Conservation (phyloP, 2,329 filamentous ascomycete genomes). For the Aspergillus piperis region DNA sequence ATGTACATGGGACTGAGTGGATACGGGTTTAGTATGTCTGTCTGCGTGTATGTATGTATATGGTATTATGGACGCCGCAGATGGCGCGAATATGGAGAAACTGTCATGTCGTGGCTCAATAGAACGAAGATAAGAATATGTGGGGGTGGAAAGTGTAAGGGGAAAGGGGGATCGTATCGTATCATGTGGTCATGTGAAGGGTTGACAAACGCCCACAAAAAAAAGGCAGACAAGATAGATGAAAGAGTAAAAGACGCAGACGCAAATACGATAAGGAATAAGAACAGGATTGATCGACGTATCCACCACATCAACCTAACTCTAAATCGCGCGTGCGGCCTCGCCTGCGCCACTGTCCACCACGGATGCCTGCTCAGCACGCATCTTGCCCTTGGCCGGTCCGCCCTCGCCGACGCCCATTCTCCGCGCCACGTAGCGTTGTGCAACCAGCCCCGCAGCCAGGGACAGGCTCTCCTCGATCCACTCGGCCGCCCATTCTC, state of each 20-base stretch:
- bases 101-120: neutral
- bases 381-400: constrained; percentile 57
- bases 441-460: constrained; percentile 80
- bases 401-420: constrained; percentile 94
- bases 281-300: constrained; percentile 13
- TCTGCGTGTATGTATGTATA: neutral
- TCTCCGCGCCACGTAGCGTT: constrained; percentile 88
- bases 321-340: constrained; percentile 56
- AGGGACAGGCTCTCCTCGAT: constrained; percentile 82
- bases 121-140: neutral
- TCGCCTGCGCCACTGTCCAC: constrained; percentile 62
- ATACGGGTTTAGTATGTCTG: no score
- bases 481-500: constrained; percentile 98
- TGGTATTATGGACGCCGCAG: neutral
- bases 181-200: constrained; percentile 15
- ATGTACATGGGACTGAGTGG: neutral
- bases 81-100: neutral
- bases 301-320: neutral
- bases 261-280: neutral
- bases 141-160: neutral
- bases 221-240: neutral
- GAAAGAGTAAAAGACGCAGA: neutral
- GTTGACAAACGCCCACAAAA: neutral
- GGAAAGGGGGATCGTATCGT: neutral
- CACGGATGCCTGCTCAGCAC: constrained; percentile 54